Conservation (phyloP, 2,329 filamentous ascomycete genomes). For the Aspergillus sp. region DNA sequence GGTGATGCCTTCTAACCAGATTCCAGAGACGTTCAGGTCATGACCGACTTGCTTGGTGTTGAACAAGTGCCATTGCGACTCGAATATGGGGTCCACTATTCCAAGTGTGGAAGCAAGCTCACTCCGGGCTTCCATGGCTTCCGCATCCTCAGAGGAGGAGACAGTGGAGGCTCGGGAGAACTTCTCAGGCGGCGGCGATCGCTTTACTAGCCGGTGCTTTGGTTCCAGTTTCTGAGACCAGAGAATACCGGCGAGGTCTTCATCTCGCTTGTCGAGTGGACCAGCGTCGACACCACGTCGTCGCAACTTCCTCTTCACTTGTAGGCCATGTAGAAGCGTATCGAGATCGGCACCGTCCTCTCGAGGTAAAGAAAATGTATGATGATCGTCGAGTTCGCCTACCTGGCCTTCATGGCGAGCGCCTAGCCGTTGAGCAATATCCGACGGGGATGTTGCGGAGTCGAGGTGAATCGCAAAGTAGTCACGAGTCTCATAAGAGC, state of each 20-base stretch:
- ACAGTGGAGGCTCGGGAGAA: constrained; percentile 40
- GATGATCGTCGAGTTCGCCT: constrained; percentile 74
- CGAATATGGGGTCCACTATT: constrained; percentile 88
- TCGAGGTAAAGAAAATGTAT: constrained; percentile 75
- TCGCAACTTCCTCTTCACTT: constrained; percentile 63
- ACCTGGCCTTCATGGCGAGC: constrained; percentile 78
- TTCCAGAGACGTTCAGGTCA: constrained; percentile 92
- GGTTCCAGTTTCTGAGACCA: constrained; percentile 77
- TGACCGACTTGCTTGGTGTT: constrained; percentile 80
- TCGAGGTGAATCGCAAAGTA: constrained; percentile 91
- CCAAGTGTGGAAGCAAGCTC: constrained; percentile 64
- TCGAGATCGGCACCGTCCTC: constrained; percentile 56
- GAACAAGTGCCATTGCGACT: constrained; percentile 92
- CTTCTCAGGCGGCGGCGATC: constrained; percentile 42
- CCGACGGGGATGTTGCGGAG: constrained; percentile 61
- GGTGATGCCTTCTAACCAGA: constrained; percentile 89
- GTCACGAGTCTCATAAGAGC: constrained; percentile 77
- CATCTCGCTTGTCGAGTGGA: constrained; percentile 21
- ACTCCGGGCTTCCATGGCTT: constrained; percentile 58
- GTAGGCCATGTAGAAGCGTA: constrained; percentile 52
- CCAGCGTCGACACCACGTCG: constrained; percentile 28
- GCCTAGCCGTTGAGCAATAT: constrained; percentile 69
- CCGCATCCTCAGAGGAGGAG: constrained; percentile 38
- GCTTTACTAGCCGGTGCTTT: constrained; percentile 62
- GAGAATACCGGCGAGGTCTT: constrained; percentile 71